Conservation (phyloP, 768 basidiomycete species). For the Serendipita sp. region DNA sequence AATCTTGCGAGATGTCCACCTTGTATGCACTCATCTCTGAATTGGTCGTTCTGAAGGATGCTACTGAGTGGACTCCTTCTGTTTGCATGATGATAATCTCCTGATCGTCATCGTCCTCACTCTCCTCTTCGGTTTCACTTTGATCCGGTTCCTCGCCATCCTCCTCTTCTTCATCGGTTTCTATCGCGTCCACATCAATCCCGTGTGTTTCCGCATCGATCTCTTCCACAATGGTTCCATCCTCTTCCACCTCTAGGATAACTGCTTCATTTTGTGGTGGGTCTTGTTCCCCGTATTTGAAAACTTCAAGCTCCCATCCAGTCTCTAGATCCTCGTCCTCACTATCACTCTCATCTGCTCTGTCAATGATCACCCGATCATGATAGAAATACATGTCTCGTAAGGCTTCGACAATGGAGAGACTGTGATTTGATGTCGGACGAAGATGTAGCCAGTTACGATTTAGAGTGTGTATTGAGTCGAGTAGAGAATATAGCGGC, state of each 20-base stretch:
- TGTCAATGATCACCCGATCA: neutral
- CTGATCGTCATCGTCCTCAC: neutral
- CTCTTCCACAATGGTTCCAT: slow-evolving; percentile 2
- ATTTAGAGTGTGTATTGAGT: neutral
- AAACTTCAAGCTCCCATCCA: neutral
- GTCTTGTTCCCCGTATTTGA: neutral
- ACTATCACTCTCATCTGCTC: neutral
- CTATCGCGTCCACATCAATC: slow-evolving; percentile 2
- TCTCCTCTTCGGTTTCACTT: neutral
- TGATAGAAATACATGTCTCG: neutral
- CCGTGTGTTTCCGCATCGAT: neutral
- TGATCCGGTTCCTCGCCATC: neutral
- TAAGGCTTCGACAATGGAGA: neutral
- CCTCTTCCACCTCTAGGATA: neutral
- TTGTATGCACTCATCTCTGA: neutral
- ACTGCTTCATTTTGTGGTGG: neutral
- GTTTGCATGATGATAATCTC: neutral
- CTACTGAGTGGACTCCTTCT: neutral
- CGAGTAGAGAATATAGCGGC: neutral
- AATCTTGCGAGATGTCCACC: neutral
- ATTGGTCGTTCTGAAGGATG: neutral
- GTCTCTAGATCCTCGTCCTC: neutral
- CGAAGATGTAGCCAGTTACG: slow-evolving; percentile 1
- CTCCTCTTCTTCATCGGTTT: neutral
- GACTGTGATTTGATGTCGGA: neutral